Base-by-base conservation (phyloP, 2,329 filamentous ascomycete species). In the Ascochyta rabiei region DNA sequence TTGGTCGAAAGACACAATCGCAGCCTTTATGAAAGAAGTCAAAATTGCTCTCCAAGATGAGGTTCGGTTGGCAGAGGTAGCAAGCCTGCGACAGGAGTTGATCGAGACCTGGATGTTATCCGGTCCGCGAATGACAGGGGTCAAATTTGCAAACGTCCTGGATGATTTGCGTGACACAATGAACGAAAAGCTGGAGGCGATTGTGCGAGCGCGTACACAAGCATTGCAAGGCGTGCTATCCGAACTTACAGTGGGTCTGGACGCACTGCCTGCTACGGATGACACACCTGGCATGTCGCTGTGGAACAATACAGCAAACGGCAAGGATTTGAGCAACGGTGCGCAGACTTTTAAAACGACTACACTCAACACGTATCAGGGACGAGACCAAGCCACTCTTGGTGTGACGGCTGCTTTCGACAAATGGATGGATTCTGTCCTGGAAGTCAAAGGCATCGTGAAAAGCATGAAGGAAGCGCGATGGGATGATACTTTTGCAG, bases 71-170 rank as follows among this genome's bases (percentile, higher is more conserved):
- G 84, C 86, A 60, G 81, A 83, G 13, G 84, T 95, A 28, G 83
- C 91, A 30, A 81, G 86, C 28, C 76, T 96, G 48, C 84, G 91
- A 40, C 89, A 86, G 42, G 83, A 83, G 34, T 81, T 92, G 6
- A 75, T 96, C 41, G 85, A 89, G 63, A 83, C 89, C 10, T 95
- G 91, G 89, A 87, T 96, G 50, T 81, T 85, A 18, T 85, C 89
- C 48, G 85, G 86, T 19, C 82, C 83, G 33, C 84, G 84, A 48
- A 84, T 84, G 62, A 80, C 83, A 65, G 87, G 88, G 31, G 81
- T 93, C 67, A 82, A 93, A 71, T 83, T 87, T 1, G 82, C 84
- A 4, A 81, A 86, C 41, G 84, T 95, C 65, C 82, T 93, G 9
- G 82, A 90, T 63, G 81, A 84, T 10, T 77, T 96, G 39, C 84